Evolutionary conservation across 495 filamentous ascomycete genomes (phyloP).

Genomic region (Margaritispora aquatica): DNA sequence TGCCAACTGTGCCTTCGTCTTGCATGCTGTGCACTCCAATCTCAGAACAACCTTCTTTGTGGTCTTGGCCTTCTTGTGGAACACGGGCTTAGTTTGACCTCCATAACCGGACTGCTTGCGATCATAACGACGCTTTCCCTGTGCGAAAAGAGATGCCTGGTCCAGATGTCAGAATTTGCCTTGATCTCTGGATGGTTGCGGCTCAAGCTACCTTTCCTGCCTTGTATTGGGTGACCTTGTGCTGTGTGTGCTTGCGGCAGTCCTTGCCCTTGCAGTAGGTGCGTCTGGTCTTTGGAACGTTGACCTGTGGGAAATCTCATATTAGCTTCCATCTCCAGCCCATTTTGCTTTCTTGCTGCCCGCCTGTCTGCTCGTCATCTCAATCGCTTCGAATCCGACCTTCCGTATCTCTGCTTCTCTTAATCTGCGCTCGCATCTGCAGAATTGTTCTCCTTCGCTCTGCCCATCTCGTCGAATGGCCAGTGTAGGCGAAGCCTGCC

Average conservation of each 20-base stretch:
- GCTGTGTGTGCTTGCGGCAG: conserved; percentile 91
- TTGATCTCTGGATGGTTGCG: not conserved
- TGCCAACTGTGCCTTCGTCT: conserved; percentile 96
- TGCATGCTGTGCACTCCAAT: conserved; percentile 93
- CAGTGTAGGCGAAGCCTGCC: not conserved
- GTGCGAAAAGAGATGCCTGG: conserved; percentile 86
- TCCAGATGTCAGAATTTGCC: conserved; percentile 6
- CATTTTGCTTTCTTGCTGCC: not conserved
- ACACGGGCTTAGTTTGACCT: conserved; percentile 99
- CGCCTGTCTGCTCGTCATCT: not conserved
- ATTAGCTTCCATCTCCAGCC: conserved; percentile 11
- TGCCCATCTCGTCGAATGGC: not conserved
- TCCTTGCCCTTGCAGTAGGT: conserved; percentile 94
- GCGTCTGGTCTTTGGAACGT: conserved; percentile 84
- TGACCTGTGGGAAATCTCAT: conserved; percentile 50
- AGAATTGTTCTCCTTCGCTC: not conserved
- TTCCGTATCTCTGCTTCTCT: not conserved
- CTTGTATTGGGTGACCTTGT: conserved; percentile 95
- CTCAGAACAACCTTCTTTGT: conserved; percentile 99
- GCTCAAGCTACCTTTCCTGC: conserved; percentile 62
- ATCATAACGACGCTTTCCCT: conserved; percentile 99
- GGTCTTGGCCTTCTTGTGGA: conserved; percentile 99
- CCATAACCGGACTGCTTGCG: conserved; percentile 99
- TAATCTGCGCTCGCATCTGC: not conserved
- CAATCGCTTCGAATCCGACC: not conserved